Evolutionary conservation across 1,284 basidiomycete genomes (phyloP), one percentile per base, ranked within the genome.

Genomic region (Irpex lacteus): DNA sequence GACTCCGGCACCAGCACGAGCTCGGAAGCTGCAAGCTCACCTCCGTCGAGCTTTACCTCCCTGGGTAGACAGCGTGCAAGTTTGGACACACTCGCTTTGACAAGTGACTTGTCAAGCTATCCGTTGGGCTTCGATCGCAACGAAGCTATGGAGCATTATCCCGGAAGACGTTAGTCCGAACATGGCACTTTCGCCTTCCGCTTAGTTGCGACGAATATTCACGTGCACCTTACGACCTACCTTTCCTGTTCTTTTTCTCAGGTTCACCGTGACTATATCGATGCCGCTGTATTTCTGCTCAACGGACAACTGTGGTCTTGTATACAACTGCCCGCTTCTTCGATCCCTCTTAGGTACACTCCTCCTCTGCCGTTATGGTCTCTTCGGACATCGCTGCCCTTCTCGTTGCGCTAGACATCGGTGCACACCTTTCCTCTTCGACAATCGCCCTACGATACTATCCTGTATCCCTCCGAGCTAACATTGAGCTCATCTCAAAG

Each of bases 71-170:
- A 89, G 73, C 84, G 92, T 61, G 91, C 91, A 21, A 94, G 91
- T 73, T 76, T 94, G 68, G 91, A 94, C 70, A 94, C 91, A 1
- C 80, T 94, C 40, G 91, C 89, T 7, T 80, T 94, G 62, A 93
- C 92, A 66, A 88, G 82, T 69, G 92, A 92, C 74, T 75, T 94
- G 61, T 87, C 90, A 50, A 89, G 90, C 19, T 93, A 91, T 72
- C 91, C 92, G 34, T 81, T 94, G 61, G 85, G 84, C 52, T 90
- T 90, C 70, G 88, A 77, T 62, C 44, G 62, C 60, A 69, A 70
- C 60, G 63, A 54, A 38, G 59, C 66, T 47, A 68, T 68, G 67
- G 62, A 62, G 36, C 55, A 67, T 60, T 69, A 69, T 52, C 68
- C 68, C 7, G 67, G 67, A 37, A 62, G 60, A 56, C 60, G 52